Evolutionary conservation across 257 asterid species (phyloP).

Genomic region (Eustoma russellianum): DNA sequence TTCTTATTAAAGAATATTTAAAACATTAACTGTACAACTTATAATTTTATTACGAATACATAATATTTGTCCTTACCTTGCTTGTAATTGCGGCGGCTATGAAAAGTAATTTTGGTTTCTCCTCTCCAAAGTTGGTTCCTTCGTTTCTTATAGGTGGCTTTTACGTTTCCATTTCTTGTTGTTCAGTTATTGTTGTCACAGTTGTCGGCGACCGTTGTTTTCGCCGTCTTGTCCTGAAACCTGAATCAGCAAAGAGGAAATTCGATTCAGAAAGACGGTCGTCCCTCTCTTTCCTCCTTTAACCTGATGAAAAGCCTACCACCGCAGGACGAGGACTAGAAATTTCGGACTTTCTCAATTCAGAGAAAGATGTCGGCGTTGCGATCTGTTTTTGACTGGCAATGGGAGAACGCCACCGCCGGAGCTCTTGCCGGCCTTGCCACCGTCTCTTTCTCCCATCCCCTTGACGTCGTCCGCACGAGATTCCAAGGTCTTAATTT

Average conservation of each 20-base stretch:
- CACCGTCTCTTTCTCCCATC: conserved; percentile 75
- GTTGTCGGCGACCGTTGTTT: background rate
- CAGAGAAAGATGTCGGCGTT: conserved; percentile 20
- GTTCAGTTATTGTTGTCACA: background rate
- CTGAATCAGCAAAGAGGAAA: background rate
- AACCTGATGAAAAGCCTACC: background rate
- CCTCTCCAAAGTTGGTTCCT: too few relatives aligned
- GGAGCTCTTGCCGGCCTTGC: conserved; percentile 87
- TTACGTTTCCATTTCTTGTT: background rate
- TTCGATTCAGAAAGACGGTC: too few relatives aligned
- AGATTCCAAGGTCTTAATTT: conserved; percentile 64
- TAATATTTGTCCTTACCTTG: too few relatives aligned
- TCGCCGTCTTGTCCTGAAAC: conserved; percentile 4
- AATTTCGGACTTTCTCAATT: background rate
- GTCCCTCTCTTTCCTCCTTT: background rate
- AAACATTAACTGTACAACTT: too few relatives aligned
- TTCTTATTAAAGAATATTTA: too few relatives aligned
- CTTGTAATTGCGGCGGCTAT: too few relatives aligned
- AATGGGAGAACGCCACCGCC: conserved; percentile 96
- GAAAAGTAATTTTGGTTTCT: too few relatives aligned
- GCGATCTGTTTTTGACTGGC: conserved; percentile 60
- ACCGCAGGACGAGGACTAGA: conserved; percentile 1
- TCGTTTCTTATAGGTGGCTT: background rate
- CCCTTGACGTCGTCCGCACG: conserved; percentile 94
- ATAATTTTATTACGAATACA: too few relatives aligned